Percentiles rank a stretch among this genome's conserved stretches.
phyloP scores from a whole-genome alignment of 768 basidiomycete species.

The Mycena vitilis region DNA sequence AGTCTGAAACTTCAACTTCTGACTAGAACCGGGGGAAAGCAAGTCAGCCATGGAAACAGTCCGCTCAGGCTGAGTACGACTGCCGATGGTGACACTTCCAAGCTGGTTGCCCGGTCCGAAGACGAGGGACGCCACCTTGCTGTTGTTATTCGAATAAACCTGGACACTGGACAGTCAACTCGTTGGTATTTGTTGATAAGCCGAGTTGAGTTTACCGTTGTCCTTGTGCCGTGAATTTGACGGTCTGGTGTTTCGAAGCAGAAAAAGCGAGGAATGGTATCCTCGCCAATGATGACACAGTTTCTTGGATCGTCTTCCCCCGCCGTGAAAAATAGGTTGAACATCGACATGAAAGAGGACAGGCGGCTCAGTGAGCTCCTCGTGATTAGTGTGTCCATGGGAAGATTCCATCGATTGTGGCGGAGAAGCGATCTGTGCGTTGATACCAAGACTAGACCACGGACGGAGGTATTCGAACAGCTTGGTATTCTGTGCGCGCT shows the following conservation, averaged over 20 bases:
- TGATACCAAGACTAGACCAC: not conserved
- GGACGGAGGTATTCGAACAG: not conserved
- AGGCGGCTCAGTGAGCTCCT: not conserved
- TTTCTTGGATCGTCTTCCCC: constrained; percentile 75
- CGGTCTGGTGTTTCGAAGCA: constrained; percentile 72
- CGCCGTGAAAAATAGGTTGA: constrained; percentile 71
- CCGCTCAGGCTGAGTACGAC: constrained; percentile 49
- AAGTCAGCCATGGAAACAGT: constrained; percentile 68
- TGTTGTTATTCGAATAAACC: constrained; percentile 63
- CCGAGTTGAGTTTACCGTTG: constrained; percentile 54
- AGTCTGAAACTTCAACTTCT: constrained; percentile 53
- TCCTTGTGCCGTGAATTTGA: constrained; percentile 55
- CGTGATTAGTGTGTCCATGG: constrained; percentile 52
- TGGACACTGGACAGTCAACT: constrained; percentile 35
- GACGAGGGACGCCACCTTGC: constrained; percentile 60
- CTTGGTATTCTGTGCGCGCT: too few relatives aligned
- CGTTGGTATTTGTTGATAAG: not conserved
- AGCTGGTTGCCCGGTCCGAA: constrained; percentile 66
- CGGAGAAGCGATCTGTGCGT: constrained; percentile 48
- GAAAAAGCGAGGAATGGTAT: constrained; percentile 68
- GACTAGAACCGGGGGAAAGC: constrained; percentile 62
- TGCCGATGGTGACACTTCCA: constrained; percentile 66
- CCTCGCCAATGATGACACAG: constrained; percentile 76
- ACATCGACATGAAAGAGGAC: constrained; percentile 47
- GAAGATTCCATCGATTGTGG: constrained; percentile 65